Evolutionary conservation across 345 rosid genomes (phyloP).

Genomic region (Lepidium africanum): DNA sequence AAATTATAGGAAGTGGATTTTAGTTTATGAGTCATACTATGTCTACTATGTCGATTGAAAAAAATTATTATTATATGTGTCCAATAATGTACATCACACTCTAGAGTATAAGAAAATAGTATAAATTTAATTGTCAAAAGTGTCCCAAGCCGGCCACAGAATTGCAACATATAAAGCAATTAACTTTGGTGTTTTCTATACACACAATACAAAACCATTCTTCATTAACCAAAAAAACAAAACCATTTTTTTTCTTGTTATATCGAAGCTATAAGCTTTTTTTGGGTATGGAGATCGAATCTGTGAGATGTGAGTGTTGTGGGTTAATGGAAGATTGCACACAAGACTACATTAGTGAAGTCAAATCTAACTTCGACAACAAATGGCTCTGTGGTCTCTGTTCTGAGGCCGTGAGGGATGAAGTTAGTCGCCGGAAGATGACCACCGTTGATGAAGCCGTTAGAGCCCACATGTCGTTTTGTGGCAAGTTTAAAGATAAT

Average conservation of each 20-base stretch:
- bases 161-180: slow-evolving; percentile 24
- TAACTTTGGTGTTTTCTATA: slow-evolving; percentile 1
- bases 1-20: no score
- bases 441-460: slow-evolving; percentile 70
- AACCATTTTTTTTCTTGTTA: neutral
- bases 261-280: neutral
- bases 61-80: neutral
- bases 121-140: slow-evolving; percentile 11
- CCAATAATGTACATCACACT: neutral
- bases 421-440: slow-evolving; percentile 44
- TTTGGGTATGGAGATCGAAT: slow-evolving; percentile 65
- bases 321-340: slow-evolving; percentile 92
- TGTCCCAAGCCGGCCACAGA: slow-evolving; percentile 15
- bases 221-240: slow-evolving; percentile 1
- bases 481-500: slow-evolving; percentile 78
- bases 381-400: slow-evolving; percentile 98
- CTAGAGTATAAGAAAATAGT: neutral
- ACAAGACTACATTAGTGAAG: slow-evolving; percentile 62
- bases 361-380: slow-evolving; percentile 75
- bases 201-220: slow-evolving; percentile 15
- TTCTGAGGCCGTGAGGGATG: slow-evolving; percentile 88
- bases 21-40: no score
- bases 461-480: slow-evolving; percentile 87
- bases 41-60: no score
- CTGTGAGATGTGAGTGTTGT: slow-evolving; percentile 86